Conservation (phyloP, 805 yeast species). For the Nakazawaea wyomingensis region DNA sequence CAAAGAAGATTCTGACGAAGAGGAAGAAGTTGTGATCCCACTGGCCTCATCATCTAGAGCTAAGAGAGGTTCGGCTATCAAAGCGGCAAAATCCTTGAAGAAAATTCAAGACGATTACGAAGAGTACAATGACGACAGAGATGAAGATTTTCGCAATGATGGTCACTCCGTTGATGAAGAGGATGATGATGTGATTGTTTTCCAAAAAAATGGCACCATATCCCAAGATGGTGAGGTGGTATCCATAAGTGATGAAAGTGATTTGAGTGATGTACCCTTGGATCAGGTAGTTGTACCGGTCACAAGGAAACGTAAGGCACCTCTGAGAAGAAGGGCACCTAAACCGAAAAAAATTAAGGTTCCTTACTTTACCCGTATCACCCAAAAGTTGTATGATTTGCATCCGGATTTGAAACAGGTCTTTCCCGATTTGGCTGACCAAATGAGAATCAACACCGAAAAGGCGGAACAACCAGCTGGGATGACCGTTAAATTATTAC, state of each 20-base stretch:
- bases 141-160: conserved; percentile 21
- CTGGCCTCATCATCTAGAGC: conserved; percentile 1
- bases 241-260: conserved; percentile 17
- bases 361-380: conserved; percentile 65
- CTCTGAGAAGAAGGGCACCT: conserved; percentile 18
- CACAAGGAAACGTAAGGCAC: conserved; percentile 18
- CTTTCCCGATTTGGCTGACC: conserved; percentile 56
- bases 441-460: conserved; percentile 36
- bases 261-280: conserved; percentile 15
- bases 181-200: conserved; percentile 33
- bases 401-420: conserved; percentile 78
- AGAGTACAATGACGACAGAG: conserved; percentile 21
- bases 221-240: conserved; percentile 6
- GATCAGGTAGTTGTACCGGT: conserved; percentile 8
- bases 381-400: conserved; percentile 58
- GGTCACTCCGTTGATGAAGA: conserved; percentile 25
- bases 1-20: conserved; percentile 11
- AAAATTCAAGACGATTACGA: conserved; percentile 28
- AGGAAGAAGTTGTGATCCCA: background rate
- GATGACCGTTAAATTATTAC: conserved; percentile 68
- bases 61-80: conserved; percentile 22
- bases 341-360: conserved; percentile 38
- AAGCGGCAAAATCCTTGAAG: conserved; percentile 22
- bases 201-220: conserved; percentile 19
- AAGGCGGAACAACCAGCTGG: conserved; percentile 73